These are phyloP conservation scores for Solanum piurae DNA, from an alignment of 257 asterid genomes.

Conservation along the genomic window DNA sequence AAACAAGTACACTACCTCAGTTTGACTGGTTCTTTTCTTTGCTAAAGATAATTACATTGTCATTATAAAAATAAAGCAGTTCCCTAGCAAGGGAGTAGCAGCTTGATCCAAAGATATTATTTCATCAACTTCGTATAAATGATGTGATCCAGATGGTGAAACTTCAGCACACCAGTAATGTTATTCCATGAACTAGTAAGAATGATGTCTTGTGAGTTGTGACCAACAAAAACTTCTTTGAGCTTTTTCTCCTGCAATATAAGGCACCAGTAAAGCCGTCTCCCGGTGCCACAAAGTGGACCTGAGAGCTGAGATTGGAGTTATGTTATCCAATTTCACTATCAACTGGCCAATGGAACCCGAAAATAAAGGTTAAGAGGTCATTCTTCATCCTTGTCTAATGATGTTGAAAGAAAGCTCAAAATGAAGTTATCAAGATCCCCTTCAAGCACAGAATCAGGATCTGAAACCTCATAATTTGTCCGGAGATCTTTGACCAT, in stretches of 20 bases:
- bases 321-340: background rate
- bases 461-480: conserved; percentile 82
- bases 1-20: background rate
- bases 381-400: conserved; percentile 53
- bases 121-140: background rate
- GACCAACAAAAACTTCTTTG: background rate
- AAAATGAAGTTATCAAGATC: conserved; percentile 74
- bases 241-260: background rate
- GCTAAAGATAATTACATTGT: background rate
- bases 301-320: background rate
- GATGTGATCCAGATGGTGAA: background rate
- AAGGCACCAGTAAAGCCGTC: background rate
- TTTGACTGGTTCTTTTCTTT: background rate
- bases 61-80: background rate
- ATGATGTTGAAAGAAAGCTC: conserved; percentile 66
- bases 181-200: background rate
- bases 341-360: background rate
- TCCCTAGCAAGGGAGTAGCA: background rate
- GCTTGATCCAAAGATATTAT: background rate
- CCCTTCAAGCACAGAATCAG: conserved; percentile 85
- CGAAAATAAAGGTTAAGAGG: conserved; percentile 5
- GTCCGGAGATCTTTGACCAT: conserved; percentile 98
- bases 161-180: background rate
- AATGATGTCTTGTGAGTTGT: background rate
- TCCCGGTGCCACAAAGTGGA: background rate